These are phyloP conservation scores for Annulohypoxylon truncatum DNA, from an alignment of 2,329 filamentous ascomycete species.

Conservation along the genomic window DNA sequence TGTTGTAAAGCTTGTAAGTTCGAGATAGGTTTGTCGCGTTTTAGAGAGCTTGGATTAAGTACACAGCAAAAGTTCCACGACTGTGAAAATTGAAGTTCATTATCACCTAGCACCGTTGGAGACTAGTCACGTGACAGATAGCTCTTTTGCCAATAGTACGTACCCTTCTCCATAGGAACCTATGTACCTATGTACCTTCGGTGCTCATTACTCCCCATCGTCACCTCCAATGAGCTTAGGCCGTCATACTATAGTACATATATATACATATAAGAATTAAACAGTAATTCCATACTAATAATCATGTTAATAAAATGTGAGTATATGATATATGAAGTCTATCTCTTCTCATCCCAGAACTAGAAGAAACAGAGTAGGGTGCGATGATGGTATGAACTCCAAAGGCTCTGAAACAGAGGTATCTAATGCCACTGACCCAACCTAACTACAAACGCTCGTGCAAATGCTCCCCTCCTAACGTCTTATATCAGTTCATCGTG, in stretches of 20 bases:
- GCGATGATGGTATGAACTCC: conserved; percentile 29
- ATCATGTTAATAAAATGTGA: not conserved
- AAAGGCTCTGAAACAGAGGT: conserved; percentile 29
- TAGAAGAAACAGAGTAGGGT: conserved; percentile 8
- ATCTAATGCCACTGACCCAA: conserved; percentile 34
- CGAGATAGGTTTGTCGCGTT: conserved; percentile 26
- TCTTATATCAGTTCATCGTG: conserved; percentile 1
- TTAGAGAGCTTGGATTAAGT: conserved; percentile 15
- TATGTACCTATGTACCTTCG: not conserved
- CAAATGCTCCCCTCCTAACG: conserved; percentile 21
- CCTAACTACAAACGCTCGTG: conserved; percentile 31
- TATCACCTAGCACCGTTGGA: not conserved
- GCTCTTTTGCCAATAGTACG: conserved; percentile 4
- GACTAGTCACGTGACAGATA: conserved; percentile 15
- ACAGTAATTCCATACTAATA: not conserved
- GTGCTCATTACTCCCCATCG: not conserved
- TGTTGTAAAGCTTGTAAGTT: conserved; percentile 20
- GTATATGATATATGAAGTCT: conserved; percentile 11
- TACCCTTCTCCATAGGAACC: no score
- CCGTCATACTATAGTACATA: not conserved
- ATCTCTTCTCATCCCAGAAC: conserved; percentile 4
- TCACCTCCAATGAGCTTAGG: not conserved
- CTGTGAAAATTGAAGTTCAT: conserved; percentile 30
- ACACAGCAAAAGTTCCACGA: conserved; percentile 7
- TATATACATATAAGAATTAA: not conserved